Percentiles rank a stretch among this genome's conserved stretches.
Evolutionary conservation across 352 stramenopile genomes (phyloP).

Genomic region (Globisporangium radiosum): DNA sequence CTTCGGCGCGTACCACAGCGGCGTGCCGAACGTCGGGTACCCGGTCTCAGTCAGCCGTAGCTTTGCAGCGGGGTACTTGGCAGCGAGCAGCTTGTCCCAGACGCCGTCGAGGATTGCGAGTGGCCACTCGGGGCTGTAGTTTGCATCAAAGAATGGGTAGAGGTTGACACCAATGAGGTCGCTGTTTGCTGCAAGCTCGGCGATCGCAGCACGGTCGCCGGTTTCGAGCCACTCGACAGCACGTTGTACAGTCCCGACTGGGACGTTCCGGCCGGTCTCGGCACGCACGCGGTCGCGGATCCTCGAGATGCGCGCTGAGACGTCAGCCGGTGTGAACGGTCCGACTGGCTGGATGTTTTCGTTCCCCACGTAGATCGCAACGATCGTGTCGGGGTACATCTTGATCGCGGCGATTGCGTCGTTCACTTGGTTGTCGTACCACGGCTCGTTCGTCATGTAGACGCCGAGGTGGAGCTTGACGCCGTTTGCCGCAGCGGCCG

Average conservation of each 20-base stretch:
- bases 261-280: constrained; percentile 28
- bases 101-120: constrained; percentile 43
- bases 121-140: constrained; percentile 39
- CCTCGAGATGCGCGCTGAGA: constrained; percentile 25
- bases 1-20: constrained; percentile 23
- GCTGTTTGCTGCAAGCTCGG: constrained; percentile 32
- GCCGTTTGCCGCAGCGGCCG: constrained; percentile 29
- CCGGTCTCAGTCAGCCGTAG: constrained; percentile 63
- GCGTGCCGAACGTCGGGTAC: constrained; percentile 38
- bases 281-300: constrained; percentile 24
- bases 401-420: constrained; percentile 38
- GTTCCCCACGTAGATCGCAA: constrained; percentile 62
- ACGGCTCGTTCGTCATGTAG: constrained; percentile 67
- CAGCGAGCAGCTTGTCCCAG: constrained; percentile 46
- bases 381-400: constrained; percentile 47
- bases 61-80: constrained; percentile 38
- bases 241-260: constrained; percentile 69
- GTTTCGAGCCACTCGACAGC: constrained; percentile 49
- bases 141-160: constrained; percentile 68
- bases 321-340: constrained; percentile 28
- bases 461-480: constrained; percentile 68
- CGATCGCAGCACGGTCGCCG: constrained; percentile 25
- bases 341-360: constrained; percentile 58
- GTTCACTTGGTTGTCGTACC: constrained; percentile 43
- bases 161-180: constrained; percentile 82